Conservation (phyloP, 805 yeast species). For the Barnettozyma sp. region DNA sequence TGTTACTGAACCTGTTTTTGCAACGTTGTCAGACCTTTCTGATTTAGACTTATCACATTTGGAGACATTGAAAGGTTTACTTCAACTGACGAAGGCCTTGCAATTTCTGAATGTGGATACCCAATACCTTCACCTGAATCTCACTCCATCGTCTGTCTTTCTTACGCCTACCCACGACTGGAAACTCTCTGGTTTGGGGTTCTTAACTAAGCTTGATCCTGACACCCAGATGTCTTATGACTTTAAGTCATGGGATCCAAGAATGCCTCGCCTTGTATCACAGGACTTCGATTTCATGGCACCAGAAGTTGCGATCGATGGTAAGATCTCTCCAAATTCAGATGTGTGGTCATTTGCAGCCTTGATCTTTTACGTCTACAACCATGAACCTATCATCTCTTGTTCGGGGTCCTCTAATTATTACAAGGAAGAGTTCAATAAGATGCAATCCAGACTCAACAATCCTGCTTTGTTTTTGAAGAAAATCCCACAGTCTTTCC, state of each 20-base stretch:
- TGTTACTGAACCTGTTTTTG: constrained; percentile 74
- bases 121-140: constrained; percentile 64
- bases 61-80: constrained; percentile 72
- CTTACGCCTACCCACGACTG: constrained; percentile 86
- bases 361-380: constrained; percentile 59
- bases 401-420: constrained; percentile 52
- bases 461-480: constrained; percentile 37
- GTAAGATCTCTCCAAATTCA: constrained; percentile 53
- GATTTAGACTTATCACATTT: constrained; percentile 34
- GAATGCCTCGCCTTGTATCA: constrained; percentile 68
- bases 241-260: constrained; percentile 65
- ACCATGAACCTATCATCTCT: constrained; percentile 37
- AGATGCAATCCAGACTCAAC: constrained; percentile 40
- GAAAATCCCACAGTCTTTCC: constrained; percentile 52
- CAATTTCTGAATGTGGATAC: constrained; percentile 79
- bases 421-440: constrained; percentile 49
- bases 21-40: constrained; percentile 41
- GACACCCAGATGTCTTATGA: constrained; percentile 46
- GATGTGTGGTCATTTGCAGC: constrained; percentile 86
- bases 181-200: constrained; percentile 78
- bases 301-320: constrained; percentile 74
- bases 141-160: constrained; percentile 71
- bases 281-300: constrained; percentile 70
- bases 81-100: constrained; percentile 71
- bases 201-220: constrained; percentile 37